These are phyloP conservation scores for Canariomyces notabilis DNA, from an alignment of 2,329 filamentous ascomycete genomes.

Conservation along the genomic window DNA sequence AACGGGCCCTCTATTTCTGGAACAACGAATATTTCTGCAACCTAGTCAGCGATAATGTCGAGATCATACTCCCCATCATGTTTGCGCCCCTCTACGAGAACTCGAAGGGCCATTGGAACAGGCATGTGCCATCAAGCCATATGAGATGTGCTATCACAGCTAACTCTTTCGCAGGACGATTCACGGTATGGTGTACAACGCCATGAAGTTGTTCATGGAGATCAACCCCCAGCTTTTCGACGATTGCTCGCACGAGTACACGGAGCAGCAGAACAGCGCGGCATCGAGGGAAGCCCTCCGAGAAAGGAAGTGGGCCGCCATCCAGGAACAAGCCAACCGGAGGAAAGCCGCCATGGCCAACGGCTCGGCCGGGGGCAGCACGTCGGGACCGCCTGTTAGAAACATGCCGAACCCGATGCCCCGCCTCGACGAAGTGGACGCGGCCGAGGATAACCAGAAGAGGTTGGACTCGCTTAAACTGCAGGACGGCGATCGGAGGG, in stretches of 20 bases:
- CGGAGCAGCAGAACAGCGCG: conserved; percentile 89
- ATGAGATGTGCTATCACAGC: conserved; percentile 10
- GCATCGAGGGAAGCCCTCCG: conserved; percentile 76
- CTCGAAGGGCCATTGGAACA: conserved; percentile 98
- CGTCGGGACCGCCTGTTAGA: conserved; percentile 31
- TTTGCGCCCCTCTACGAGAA: conserved; percentile 98
- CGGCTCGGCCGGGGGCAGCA: conserved; percentile 29
- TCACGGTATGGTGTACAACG: conserved; percentile 99
- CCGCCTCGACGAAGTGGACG: conserved; percentile 70
- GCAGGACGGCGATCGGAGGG: conserved; percentile 69
- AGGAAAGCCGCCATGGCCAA: conserved; percentile 51
- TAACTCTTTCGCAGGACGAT: conserved; percentile 67
- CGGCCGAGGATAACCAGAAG: conserved; percentile 78
- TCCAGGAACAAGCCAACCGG: conserved; percentile 73
- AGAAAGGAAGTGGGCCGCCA: conserved; percentile 82
- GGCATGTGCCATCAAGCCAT: conserved; percentile 50
- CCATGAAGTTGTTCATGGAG: conserved; percentile 99
- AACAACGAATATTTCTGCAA: conserved; percentile 99
- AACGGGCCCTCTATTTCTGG: conserved; percentile 98
- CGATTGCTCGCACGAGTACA: conserved; percentile 97
- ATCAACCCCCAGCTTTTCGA: conserved; percentile 98
- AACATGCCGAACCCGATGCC: conserved; percentile 35
- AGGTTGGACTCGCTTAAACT: conserved; percentile 85
- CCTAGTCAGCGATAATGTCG: conserved; percentile 96
- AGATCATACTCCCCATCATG: conserved; percentile 98